phyloP scores from a whole-genome alignment of 176 grass and related monocot genomes.

The Musa schizocarpa region DNA sequence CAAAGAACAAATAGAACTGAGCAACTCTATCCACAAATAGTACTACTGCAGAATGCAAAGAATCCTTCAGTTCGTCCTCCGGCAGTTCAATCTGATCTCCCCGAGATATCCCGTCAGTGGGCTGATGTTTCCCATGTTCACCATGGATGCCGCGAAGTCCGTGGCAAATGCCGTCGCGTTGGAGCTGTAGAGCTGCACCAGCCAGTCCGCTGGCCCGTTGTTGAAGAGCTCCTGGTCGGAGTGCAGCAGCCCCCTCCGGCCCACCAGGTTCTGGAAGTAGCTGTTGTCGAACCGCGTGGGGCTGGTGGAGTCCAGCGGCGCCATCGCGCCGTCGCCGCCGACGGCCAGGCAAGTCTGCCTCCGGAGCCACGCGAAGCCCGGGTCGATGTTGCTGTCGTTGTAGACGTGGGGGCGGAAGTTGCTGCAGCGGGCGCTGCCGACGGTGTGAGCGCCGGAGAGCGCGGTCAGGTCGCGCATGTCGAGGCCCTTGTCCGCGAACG shows the following conservation, averaged over 20 bases:
- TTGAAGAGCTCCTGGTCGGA: constrained; percentile 15
- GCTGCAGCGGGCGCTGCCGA: constrained; percentile 12
- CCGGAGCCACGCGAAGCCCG: background rate
- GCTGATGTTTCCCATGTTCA: constrained; percentile 7
- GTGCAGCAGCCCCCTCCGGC: background rate
- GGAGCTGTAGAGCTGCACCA: background rate
- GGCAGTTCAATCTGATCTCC: constrained; percentile 13
- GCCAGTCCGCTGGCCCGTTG: background rate
- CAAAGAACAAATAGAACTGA: too few species aligned
- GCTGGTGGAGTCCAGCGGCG: background rate
- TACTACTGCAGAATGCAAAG: too few species aligned
- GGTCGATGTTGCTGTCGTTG: constrained; percentile 5
- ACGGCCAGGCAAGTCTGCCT: background rate
- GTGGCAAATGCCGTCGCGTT: background rate
- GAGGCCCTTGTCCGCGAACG: background rate
- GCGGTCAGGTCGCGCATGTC: constrained; percentile 7
- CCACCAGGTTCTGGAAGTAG: constrained; percentile 11
- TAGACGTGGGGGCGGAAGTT: constrained; percentile 10
- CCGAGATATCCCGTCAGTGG: background rate
- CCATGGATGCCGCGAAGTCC: constrained; percentile 10
- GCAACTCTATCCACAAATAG: too few species aligned
- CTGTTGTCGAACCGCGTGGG: background rate
- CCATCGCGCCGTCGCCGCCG: background rate
- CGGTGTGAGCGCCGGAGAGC: constrained; percentile 17
- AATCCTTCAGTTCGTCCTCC: background rate